phyloP scores from a whole-genome alignment of 805 yeast species.

The Cyberlindnera veronae region DNA sequence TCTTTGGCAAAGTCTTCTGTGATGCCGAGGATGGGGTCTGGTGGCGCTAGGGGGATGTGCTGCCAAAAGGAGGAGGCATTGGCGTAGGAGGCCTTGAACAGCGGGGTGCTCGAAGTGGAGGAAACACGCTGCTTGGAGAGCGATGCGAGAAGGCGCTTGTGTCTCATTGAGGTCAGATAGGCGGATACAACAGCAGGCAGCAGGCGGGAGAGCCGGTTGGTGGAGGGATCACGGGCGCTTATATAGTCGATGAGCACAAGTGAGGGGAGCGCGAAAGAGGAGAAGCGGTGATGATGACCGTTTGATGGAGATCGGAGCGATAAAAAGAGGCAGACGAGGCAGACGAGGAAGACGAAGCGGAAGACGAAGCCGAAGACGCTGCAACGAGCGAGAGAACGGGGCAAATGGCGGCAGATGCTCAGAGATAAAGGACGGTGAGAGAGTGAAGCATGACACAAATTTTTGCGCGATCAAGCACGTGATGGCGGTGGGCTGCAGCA shows the following conservation, averaged over 20 bases:
- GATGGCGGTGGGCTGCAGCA: too few species aligned
- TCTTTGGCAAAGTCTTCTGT: constrained; percentile 73
- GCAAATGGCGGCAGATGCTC: too few species aligned
- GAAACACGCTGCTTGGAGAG: constrained; percentile 7
- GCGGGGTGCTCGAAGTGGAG: neutral
- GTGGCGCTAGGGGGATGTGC: constrained; percentile 49
- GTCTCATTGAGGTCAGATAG: neutral
- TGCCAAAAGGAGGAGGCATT: constrained; percentile 12
- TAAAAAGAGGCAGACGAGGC: neutral
- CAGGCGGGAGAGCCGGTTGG: neutral
- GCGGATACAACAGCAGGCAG: neutral
- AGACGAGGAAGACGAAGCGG: neutral
- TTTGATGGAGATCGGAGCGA: neutral
- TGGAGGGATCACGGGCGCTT: neutral
- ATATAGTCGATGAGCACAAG: neutral
- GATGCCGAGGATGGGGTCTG: constrained; percentile 83
- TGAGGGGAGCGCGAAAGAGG: neutral
- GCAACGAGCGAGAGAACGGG: neutral
- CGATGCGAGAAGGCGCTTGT: constrained; percentile 6
- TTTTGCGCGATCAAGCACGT: too few species aligned
- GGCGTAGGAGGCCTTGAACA: constrained; percentile 3
- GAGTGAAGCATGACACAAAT: too few species aligned
- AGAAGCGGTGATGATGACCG: neutral
- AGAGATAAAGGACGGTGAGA: too few species aligned
- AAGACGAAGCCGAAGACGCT: neutral